Evolutionary conservation across 1,284 basidiomycete genomes (phyloP), one percentile per base, ranked within the genome.

Genomic region (Ustilago cynodontis): DNA sequence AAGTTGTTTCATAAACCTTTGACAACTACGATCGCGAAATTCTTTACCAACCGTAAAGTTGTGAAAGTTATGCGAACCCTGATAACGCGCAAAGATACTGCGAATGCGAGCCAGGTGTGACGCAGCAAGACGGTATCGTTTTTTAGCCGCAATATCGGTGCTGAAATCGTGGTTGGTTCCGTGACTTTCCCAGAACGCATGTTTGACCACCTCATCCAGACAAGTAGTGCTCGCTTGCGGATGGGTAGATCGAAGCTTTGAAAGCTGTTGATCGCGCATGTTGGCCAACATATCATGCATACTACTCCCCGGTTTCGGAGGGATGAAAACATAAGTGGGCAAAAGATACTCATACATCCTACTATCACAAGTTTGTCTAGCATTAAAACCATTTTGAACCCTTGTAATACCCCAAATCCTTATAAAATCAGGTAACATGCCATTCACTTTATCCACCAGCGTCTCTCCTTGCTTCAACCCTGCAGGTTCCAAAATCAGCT

Each of bases 331-430:
- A 86, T 98, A 98, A 1, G 94, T 93, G 0, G 97, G 97, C 78
- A 99, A 92, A 86, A 94, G 93, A 86, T 99, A 99, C 53, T 96
- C 96, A 88, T 99, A 99, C 87, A 94, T 93, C 67, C 96, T 90
- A 77, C 94, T 95, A 86, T 98, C 95, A 63, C 73, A 82, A 56
- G 69, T 67, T 50, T 90, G 88, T 83, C 95, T 89, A 3, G 95
- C 94, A 79, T 95, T 94, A 89, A 99, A 99, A 0, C 92, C 93
- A 83, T 94, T 94, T 86, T 95, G 93, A 0, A 93, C 92, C 66
- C 95, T 90, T 47, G 93, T 92, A 83, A 92, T 92, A 37, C 91
- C 91, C 97, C 97, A 99, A 49, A 99, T 87, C n/a, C 94, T 89
- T 77, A 99, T 94, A 80, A 95, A 91, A 1, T 91, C 90, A 2